These are phyloP conservation scores for Mycena albidolilacea DNA, from an alignment of 768 basidiomycete genomes.

Conservation along the genomic window DNA sequence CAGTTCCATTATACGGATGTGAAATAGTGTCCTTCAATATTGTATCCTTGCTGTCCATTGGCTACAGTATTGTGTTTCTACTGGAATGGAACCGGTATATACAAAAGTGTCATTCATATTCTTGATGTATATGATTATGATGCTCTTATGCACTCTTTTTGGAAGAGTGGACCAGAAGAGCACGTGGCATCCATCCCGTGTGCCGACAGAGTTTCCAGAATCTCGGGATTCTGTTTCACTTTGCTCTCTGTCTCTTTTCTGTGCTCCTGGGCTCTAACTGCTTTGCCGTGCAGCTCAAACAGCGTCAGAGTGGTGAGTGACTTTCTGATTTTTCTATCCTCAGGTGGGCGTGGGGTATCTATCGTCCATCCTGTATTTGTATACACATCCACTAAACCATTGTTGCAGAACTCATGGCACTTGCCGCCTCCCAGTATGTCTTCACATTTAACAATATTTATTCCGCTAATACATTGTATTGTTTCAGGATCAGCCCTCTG, in stretches of 20 bases:
- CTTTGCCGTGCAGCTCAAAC: neutral
- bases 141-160: no score
- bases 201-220: conserved; percentile 11
- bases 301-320: conserved; percentile 5
- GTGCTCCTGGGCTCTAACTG: neutral
- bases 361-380: neutral
- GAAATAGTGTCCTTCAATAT: conserved; percentile 2
- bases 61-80: neutral
- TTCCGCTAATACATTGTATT: neutral
- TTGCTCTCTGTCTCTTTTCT: neutral
- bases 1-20: no score
- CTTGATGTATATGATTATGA: neutral
- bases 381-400: neutral
- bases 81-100: conserved; percentile 9
- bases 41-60: neutral
- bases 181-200: conserved; percentile 11
- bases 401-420: neutral
- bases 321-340: no score
- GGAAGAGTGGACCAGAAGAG: neutral
- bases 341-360: conserved; percentile 11
- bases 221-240: neutral
- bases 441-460: no score
- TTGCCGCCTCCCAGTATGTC: conserved; percentile 6
- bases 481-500: neutral
- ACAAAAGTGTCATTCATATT: neutral